Evolutionary conservation across 192 early-diverging fungal genomes (phyloP).

Genomic region (Coemansia sp.): DNA sequence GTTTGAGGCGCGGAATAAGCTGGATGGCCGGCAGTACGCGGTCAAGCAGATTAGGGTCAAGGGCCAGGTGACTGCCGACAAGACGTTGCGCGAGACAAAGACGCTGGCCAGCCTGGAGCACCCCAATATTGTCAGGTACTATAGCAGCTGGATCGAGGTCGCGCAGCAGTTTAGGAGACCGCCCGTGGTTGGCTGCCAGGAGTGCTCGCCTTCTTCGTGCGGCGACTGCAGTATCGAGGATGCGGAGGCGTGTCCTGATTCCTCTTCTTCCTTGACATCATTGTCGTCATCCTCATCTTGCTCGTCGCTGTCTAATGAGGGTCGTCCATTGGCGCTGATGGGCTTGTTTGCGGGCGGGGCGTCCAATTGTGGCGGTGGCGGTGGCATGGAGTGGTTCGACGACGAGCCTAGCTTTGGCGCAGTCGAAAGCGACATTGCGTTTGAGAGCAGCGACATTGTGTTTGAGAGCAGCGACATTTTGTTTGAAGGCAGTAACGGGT

Average conservation of each 20-base stretch:
- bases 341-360: neutral
- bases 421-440: no score
- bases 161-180: slow-evolving; percentile 34
- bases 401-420: slow-evolving; percentile 16
- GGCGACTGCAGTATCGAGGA: neutral
- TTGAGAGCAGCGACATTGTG: slow-evolving; percentile 22
- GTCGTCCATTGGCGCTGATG: neutral
- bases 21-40: slow-evolving; percentile 92
- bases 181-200: neutral
- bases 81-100: slow-evolving; percentile 92
- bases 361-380: neutral
- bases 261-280: no score
- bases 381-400: slow-evolving; percentile 5
- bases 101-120: slow-evolving; percentile 84
- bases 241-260: neutral
- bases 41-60: slow-evolving; percentile 83
- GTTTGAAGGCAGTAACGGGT: neutral
- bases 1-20: slow-evolving; percentile 76
- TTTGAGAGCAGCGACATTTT: slow-evolving; percentile 24
- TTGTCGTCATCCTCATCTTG: neutral
- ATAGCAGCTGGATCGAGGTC: slow-evolving; percentile 89
- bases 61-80: slow-evolving; percentile 61
- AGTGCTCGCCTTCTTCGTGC: neutral
- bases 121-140: slow-evolving; percentile 93
- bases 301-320: neutral